Evolutionary conservation across 1,284 basidiomycete genomes (phyloP).

Genomic region (Cutaneotrichosporon sp.): DNA sequence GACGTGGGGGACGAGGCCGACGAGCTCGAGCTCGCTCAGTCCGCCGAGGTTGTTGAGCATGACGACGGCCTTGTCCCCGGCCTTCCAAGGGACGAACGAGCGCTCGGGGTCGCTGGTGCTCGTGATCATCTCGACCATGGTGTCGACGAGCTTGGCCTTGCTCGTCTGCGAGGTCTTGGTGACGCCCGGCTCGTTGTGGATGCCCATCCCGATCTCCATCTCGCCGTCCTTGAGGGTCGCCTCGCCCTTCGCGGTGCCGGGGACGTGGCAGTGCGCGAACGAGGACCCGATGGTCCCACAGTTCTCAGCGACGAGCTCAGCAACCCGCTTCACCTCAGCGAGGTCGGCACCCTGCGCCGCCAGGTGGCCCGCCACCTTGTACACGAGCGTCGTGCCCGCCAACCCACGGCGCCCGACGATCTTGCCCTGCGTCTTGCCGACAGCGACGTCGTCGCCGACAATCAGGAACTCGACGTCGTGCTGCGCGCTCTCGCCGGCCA

Average conservation of each 20-base stretch:
- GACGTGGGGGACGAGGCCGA: slow-evolving; percentile 57
- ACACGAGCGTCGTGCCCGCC: slow-evolving; percentile 85
- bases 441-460: slow-evolving; percentile 89
- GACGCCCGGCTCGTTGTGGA: slow-evolving; percentile 89
- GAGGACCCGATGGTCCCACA: slow-evolving; percentile 81
- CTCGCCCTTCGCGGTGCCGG: slow-evolving; percentile 19
- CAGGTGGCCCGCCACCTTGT: slow-evolving; percentile 86
- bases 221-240: slow-evolving; percentile 55
- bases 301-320: slow-evolving; percentile 66
- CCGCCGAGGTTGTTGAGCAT: slow-evolving; percentile 66
- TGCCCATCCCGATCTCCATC: slow-evolving; percentile 78
- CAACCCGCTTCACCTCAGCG: slow-evolving; percentile 70
- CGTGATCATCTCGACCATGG: slow-evolving; percentile 71
- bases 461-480: slow-evolving; percentile 76
- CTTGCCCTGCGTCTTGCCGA: slow-evolving; percentile 61
- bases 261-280: slow-evolving; percentile 80
- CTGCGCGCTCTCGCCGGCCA: slow-evolving; percentile 79
- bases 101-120: slow-evolving; percentile 76
- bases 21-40: slow-evolving; percentile 80
- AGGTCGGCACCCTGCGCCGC: slow-evolving; percentile 71
- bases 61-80: slow-evolving; percentile 61
- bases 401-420: slow-evolving; percentile 63
- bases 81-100: slow-evolving; percentile 77
- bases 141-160: slow-evolving; percentile 67
- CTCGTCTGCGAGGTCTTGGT: slow-evolving; percentile 65